phyloP scores from a whole-genome alignment of 495 filamentous ascomycete species.

The Penicillium paxilli region DNA sequence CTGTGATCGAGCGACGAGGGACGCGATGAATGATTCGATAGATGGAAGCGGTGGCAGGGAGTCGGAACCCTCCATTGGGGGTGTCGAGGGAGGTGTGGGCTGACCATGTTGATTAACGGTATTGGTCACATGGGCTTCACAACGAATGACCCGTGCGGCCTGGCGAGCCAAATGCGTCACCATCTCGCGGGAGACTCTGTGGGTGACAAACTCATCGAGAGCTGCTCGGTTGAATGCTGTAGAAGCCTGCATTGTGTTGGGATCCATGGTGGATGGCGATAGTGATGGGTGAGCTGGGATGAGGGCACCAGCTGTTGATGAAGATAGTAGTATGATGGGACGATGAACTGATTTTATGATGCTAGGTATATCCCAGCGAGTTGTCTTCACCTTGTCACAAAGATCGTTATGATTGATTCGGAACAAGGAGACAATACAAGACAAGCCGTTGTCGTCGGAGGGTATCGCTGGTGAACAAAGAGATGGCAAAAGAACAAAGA shows the following conservation, averaged over 20 bases:
- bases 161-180: slow-evolving; percentile 79
- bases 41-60: slow-evolving; percentile 62
- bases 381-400: slow-evolving; percentile 1
- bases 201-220: slow-evolving; percentile 84
- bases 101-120: slow-evolving; percentile 56
- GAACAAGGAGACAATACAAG: background rate
- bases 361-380: background rate
- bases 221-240: slow-evolving; percentile 76
- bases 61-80: slow-evolving; percentile 53
- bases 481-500: slow-evolving; percentile 6
- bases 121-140: slow-evolving; percentile 61
- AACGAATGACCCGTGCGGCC: slow-evolving; percentile 85
- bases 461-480: slow-evolving; percentile 4
- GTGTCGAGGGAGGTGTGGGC: slow-evolving; percentile 68
- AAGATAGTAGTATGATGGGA: background rate
- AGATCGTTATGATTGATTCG: background rate
- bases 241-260: slow-evolving; percentile 55
- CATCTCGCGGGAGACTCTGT: slow-evolving; percentile 81
- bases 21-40: slow-evolving; percentile 86
- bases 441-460: background rate
- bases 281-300: background rate
- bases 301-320: background rate
- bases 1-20: slow-evolving; percentile 86
- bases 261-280: slow-evolving; percentile 18
- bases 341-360: background rate